Evolutionary conservation across 2,329 filamentous ascomycete species (phyloP).

Genomic region (Botrytis aclada): DNA sequence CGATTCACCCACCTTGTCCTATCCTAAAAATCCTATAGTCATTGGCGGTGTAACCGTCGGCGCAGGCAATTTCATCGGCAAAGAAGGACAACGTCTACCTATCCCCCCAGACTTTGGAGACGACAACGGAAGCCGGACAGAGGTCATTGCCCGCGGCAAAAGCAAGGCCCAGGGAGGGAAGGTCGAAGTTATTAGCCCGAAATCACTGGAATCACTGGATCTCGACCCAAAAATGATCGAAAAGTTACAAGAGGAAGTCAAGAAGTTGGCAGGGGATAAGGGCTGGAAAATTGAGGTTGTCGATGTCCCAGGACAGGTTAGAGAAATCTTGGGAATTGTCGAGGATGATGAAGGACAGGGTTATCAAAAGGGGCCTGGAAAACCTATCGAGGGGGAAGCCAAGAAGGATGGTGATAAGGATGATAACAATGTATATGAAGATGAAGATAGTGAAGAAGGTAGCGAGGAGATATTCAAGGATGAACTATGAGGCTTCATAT

Average conservation of each 20-base stretch:
- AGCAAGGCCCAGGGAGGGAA: constrained; percentile 34
- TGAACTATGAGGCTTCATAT: constrained; percentile 42
- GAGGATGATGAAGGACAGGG: constrained; percentile 54
- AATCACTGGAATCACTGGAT: constrained; percentile 66
- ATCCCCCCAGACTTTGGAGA: constrained; percentile 43
- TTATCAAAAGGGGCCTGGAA: constrained; percentile 42
- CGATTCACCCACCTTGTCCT: background rate
- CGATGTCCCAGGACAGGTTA: constrained; percentile 57
- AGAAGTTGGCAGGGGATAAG: constrained; percentile 65
- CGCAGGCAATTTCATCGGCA: constrained; percentile 34
- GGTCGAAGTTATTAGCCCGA: constrained; percentile 50
- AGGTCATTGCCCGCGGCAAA: constrained; percentile 31
- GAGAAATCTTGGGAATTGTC: constrained; percentile 69
- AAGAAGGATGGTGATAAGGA: background rate
- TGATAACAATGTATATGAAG: constrained; percentile 34
- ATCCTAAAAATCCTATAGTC: constrained; percentile 30
- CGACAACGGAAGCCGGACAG: constrained; percentile 56
- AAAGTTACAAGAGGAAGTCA: constrained; percentile 63
- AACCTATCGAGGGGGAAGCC: constrained; percentile 24
- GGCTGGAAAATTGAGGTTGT: constrained; percentile 81
- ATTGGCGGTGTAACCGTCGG: constrained; percentile 35
- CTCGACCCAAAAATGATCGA: constrained; percentile 59
- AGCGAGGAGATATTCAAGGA: constrained; percentile 54
- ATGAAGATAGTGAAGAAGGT: constrained; percentile 43
- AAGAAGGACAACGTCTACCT: constrained; percentile 34